Evolutionary conservation across 805 yeast genomes (phyloP).

Genomic region (Hanseniaspora osmophila): DNA sequence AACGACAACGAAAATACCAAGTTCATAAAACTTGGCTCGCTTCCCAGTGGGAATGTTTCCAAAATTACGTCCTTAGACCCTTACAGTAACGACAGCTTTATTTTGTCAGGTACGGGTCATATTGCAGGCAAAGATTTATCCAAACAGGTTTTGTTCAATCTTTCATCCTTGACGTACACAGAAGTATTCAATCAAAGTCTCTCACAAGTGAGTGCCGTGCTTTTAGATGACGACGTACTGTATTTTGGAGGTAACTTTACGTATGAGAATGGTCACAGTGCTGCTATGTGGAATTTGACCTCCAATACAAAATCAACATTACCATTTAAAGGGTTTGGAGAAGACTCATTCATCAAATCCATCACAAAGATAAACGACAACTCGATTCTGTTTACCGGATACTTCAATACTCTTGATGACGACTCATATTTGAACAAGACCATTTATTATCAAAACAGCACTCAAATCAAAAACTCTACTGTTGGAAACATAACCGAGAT

Average conservation of each 20-base stretch:
- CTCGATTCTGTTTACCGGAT: constrained; percentile 69
- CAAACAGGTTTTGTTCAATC: constrained; percentile 23
- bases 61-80: constrained; percentile 10
- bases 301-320: constrained; percentile 29
- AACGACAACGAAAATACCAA: constrained; percentile 1
- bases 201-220: constrained; percentile 28
- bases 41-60: constrained; percentile 1
- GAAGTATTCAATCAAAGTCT: constrained; percentile 16
- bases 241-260: constrained; percentile 74
- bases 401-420: constrained; percentile 49
- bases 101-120: constrained; percentile 22
- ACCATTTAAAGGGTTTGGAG: constrained; percentile 67
- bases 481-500: constrained; percentile 2
- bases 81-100: constrained; percentile 20
- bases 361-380: constrained; percentile 36
- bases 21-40: constrained; percentile 1
- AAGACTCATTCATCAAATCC: constrained; percentile 42
- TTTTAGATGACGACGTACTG: constrained; percentile 37
- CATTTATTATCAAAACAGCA: constrained; percentile 3
- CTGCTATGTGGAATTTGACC: constrained; percentile 40
- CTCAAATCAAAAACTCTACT: constrained; percentile 16
- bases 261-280: constrained; percentile 32
- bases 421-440: constrained; percentile 23
- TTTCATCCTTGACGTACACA: constrained; percentile 15
- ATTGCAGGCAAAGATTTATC: constrained; percentile 15